phyloP scores from a whole-genome alignment of 306 rosid genomes.

The Ziziphus jujuba region DNA sequence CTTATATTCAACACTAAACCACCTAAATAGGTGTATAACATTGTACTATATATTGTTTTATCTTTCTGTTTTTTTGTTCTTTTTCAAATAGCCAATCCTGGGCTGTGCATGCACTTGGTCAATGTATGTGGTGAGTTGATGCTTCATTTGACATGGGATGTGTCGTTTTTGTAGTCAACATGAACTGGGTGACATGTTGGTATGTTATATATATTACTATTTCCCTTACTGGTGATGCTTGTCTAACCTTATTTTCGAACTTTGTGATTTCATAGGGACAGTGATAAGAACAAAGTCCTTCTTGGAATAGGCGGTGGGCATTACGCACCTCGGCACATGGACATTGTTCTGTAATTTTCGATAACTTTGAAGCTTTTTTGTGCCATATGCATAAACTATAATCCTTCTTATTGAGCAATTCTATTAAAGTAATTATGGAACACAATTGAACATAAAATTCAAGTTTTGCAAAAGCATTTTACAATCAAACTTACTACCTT shows the following conservation, averaged over 20 bases:
- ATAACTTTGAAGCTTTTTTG: background rate
- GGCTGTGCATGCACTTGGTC: too few species aligned
- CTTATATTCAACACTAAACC: too few species aligned
- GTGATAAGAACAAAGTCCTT: constrained; percentile 66
- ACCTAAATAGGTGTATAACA: too few species aligned
- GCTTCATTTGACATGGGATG: too few species aligned
- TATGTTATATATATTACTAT: background rate
- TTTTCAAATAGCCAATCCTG: too few species aligned
- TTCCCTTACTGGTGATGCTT: constrained; percentile 6
- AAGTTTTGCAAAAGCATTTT: background rate
- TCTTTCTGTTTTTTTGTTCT: too few species aligned
- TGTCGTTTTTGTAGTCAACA: background rate
- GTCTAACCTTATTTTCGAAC: constrained; percentile 13
- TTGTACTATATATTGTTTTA: too few species aligned
- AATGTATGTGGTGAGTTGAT: background rate
- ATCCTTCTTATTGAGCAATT: constrained; percentile 20
- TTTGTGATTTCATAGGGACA: constrained; percentile 54
- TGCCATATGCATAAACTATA: background rate
- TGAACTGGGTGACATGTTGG: background rate
- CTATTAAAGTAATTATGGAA: background rate
- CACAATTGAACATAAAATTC: background rate
- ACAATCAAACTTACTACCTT: too few species aligned
- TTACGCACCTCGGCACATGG: constrained; percentile 93
- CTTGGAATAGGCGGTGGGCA: constrained; percentile 98
- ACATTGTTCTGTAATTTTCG: constrained; percentile 59